Base-by-base conservation (phyloP, 768 basidiomycete genomes). In the Suillus lakei region DNA sequence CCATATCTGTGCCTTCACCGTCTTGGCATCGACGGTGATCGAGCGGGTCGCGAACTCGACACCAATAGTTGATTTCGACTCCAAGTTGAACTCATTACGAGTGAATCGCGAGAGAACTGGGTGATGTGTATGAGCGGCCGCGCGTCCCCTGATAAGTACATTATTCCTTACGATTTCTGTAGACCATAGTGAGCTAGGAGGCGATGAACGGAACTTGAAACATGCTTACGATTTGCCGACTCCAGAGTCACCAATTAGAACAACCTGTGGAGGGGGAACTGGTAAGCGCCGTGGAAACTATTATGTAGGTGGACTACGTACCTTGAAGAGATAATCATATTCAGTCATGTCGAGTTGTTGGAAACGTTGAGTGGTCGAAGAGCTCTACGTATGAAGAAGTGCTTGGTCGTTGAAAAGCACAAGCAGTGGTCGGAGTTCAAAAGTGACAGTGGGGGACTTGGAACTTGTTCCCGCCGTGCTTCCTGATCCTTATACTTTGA, bases 261-360 rank as follows among this genome's bases (percentile, higher is more conserved):
- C 97, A 72, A 98, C 94, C 97, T 99, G 66, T 44, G 60, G 9
- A n/a, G 16, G 12, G 67, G 46, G 60, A 43, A 64, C 62, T 61
- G 34, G 44, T 58, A 18, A 58, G 44, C n/a, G 46, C 58, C 50
- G 23, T 44, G 32, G 15, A n/a, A 32, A 53, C 26, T 50, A 60
- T 28, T 26, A 26, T 13, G 13, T 7, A 18, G 30, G 8, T 43
- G 23, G n/a, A 44, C 30, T 21, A 76, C 81, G 38, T 60, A 96
- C 97, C 88, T 99, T 98, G 91, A 99, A 98, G 71, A 99, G 90
- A 84, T 92, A 99, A 78, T 98, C 97, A 82, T 98, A 99, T 85
- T 97, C 96, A 64, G 93, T 79, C 96, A 98, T 98, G 66, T 69
- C 64, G 68, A 64, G 59, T 64, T 50, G 23, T 64, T 30, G 26